A percentile compares a stretch with the other conserved stretches of the same genome.
Conservation (phyloP, 495 filamentous ascomycete species). For the Aspergillus taichungensis region DNA sequence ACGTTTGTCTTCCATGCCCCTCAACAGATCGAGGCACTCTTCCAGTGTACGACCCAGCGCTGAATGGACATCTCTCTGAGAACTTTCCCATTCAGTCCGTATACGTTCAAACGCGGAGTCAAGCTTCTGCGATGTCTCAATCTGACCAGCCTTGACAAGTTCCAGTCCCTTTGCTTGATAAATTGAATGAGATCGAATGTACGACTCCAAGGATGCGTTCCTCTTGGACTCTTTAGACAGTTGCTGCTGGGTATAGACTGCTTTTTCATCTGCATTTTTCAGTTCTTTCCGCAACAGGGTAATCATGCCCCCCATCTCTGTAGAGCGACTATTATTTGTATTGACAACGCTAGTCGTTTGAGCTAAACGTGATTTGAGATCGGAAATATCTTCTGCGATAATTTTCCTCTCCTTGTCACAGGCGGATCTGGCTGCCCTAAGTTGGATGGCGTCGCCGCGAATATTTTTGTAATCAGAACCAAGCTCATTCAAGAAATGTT, state of each 20-base stretch:
- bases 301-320: slow-evolving; percentile 8
- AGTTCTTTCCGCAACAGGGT: slow-evolving; percentile 15
- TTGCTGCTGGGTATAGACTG: slow-evolving; percentile 7
- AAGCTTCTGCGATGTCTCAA: slow-evolving; percentile 14
- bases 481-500: slow-evolving; percentile 26
- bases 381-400: slow-evolving; percentile 13
- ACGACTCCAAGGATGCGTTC: slow-evolving; percentile 19
- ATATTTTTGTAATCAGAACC: slow-evolving; percentile 25
- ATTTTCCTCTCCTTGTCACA: slow-evolving; percentile 21
- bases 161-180: slow-evolving; percentile 17
- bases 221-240: slow-evolving; percentile 24
- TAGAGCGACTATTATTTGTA: slow-evolving; percentile 9
- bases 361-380: slow-evolving; percentile 14
- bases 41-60: slow-evolving; percentile 9
- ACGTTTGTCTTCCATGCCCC: slow-evolving; percentile 12
- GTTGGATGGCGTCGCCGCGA: slow-evolving; percentile 16
- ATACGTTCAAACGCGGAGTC: slow-evolving; percentile 8
- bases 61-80: slow-evolving; percentile 8
- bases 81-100: slow-evolving; percentile 2
- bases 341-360: slow-evolving; percentile 9
- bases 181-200: slow-evolving; percentile 23
- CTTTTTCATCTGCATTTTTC: slow-evolving; percentile 10
- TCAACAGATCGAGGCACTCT: slow-evolving; percentile 10
- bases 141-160: slow-evolving; percentile 20
- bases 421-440: slow-evolving; percentile 11